Base-by-base conservation (phyloP, 148 eudicot genomes). In the Amaranthus hypochondriacus region DNA sequence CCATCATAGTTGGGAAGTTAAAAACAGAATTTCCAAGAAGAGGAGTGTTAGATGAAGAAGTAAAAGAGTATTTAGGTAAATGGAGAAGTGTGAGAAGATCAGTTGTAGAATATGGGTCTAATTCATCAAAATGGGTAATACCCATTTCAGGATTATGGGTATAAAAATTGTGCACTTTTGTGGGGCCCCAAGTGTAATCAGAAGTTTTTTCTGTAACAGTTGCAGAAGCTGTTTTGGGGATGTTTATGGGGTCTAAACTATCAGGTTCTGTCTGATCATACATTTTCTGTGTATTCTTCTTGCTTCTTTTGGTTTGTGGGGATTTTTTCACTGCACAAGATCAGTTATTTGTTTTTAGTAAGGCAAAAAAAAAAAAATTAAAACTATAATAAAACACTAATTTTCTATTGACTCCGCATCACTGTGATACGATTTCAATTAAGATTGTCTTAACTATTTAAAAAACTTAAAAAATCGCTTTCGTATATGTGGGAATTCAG, bases 71-170 rank as follows among this genome's bases (percentile, higher is more conserved):
- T 51, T 80, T 77, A 1, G 88, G 85, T 21, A 83, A 70, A 63
- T 83, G 88, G 4, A 86, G 78, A 52, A 87, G 86, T 56, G 84
- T 83, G 55, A 87, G 87, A 46, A 86, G 84, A 66, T 88, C 89
- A 43, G 87, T 74, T 59, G 80, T 62, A 18, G 85, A 61, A 56
- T 66, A 79, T 15, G 66, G 47, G 11, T 72, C 60, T 28, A 28
- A 28, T 12, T 81, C 79, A 60, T 72, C 58, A 48, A 69, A 64
- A 3, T 74, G 65, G n/a, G 14, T 15, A 58, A 56, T 71, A 48
- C 71, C 75, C 80, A 79, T 85, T 54, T 82, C 79, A 64, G 54
- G 62, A 44, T 42, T 62, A 53, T 65, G 9, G n/a, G n/a, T 52
- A 28, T 28, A 28, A 5, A 10, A 12, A 69, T 8, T 10, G 39